Evolutionary conservation across 768 basidiomycete species (phyloP).

Genomic region (Steccherinum ochraceum): DNA sequence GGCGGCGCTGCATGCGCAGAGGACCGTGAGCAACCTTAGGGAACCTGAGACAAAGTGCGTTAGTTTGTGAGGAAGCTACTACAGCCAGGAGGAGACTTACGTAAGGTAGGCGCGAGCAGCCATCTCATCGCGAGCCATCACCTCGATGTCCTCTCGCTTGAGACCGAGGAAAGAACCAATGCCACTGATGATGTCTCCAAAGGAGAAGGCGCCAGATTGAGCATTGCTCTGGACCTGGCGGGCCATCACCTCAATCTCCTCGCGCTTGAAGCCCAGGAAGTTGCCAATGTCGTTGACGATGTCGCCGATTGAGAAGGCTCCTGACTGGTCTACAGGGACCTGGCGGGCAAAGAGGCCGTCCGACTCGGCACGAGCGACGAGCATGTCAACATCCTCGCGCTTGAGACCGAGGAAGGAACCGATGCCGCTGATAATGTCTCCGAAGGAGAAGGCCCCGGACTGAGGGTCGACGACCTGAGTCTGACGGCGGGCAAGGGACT

Average conservation of each 20-base stretch:
- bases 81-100: too few relatives aligned
- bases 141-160: neutral
- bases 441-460: constrained; percentile 3
- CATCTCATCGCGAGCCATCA: neutral
- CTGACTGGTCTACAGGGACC: neutral
- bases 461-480: neutral
- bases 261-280: constrained; percentile 3
- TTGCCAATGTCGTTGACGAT: neutral
- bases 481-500: neutral
- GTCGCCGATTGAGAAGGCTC: neutral
- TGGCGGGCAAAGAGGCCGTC: neutral
- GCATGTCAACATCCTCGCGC: constrained; percentile 4
- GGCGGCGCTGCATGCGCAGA: neutral
- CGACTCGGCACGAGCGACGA: neutral
- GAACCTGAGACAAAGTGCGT: too few relatives aligned
- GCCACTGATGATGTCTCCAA: neutral
- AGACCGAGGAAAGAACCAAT: neutral
- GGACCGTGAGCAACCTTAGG: too few relatives aligned
- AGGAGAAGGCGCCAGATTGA: constrained; percentile 2
- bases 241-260: neutral
- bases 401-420: neutral
- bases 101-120: neutral
- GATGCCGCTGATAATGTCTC: neutral
- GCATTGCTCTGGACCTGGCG: neutral
- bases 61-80: too few relatives aligned